Base-by-base conservation (phyloP, 2,329 filamentous ascomycete species). In the Scortechinia acanthostroma region DNA sequence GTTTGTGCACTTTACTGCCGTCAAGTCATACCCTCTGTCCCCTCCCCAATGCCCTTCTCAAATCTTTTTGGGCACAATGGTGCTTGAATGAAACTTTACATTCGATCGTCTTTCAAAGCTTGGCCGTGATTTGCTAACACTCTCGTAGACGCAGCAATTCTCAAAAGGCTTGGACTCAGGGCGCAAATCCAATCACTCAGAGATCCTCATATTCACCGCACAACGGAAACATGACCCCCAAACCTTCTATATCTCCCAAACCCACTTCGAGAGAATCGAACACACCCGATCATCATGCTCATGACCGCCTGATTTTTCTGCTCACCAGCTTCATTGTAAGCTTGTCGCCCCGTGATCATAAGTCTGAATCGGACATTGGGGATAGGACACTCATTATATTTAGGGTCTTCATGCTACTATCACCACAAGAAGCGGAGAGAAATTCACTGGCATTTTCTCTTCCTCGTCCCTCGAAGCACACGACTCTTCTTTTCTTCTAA, bases 171-270 rank as follows among this genome's bases (percentile, higher is more conserved):
- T 83, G 79, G 79, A 70, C 72, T 42, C 68, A 73, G 55, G 75
- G 75, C 53, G 71, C 73, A 46, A 83, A 82, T 57, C 75, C 77
- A 40, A 74, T 80, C 57, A 78, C 75, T 16, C 75, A 80, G 53
- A 73, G 75, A 52, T 58, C 71, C 40, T 66, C 71, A 30, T 58
- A 67, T 45, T 57, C 62, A 47, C 66, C 70, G 47, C 66, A 71
- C 50, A 83, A 83, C 65, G 78, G 77, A 52, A 68, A 64, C 49
- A 63, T 66, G 52, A 61, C 61, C 35, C 55, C 60, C 22, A 54
- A 55, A n/a, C 58, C 62, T n/a, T 54, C 64, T 13, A 68, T 65
- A 48, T 56, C 58, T 44, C 52, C 56, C 48, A 48, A 19, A 6
- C 25, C 25, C 25, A 10, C 61, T 45, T 58, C 63, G 23, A 70